Conservation (phyloP, 257 asterid species). For the Jaltomata sinuosa region DNA sequence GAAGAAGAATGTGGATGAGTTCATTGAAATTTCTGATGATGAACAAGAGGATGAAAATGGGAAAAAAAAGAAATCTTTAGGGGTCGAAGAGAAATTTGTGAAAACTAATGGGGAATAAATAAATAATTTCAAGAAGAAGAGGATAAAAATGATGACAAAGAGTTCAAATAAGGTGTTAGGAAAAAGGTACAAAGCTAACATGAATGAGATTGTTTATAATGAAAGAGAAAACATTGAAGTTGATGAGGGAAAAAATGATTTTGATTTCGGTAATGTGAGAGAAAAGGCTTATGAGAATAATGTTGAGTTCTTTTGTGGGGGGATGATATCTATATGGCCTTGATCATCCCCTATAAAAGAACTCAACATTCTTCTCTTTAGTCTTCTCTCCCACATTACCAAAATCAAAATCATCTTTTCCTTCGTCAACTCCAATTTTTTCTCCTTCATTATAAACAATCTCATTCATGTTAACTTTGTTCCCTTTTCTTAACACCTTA, state of each 20-base stretch:
- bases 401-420: background rate
- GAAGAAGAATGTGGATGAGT: background rate
- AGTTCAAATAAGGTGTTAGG: constrained; percentile 37
- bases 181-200: constrained; percentile 25
- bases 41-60: background rate
- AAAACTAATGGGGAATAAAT: background rate
- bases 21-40: constrained; percentile 12
- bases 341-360: constrained; percentile 17
- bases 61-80: background rate
- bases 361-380: background rate
- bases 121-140: constrained; percentile 6
- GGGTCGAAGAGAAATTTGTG: background rate
- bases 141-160: constrained; percentile 27
- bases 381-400: background rate
- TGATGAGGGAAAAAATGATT: background rate
- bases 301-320: too few species aligned
- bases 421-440: constrained; percentile 5
- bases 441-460: background rate
- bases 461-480: constrained; percentile 8
- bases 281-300: background rate
- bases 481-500: constrained; percentile 46
- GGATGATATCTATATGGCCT: too few species aligned
- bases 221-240: too few species aligned
- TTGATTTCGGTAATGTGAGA: background rate
- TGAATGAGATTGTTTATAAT: background rate